phyloP scores from a whole-genome alignment of 306 rosid genomes.

The Gastrolobium bilobum region DNA sequence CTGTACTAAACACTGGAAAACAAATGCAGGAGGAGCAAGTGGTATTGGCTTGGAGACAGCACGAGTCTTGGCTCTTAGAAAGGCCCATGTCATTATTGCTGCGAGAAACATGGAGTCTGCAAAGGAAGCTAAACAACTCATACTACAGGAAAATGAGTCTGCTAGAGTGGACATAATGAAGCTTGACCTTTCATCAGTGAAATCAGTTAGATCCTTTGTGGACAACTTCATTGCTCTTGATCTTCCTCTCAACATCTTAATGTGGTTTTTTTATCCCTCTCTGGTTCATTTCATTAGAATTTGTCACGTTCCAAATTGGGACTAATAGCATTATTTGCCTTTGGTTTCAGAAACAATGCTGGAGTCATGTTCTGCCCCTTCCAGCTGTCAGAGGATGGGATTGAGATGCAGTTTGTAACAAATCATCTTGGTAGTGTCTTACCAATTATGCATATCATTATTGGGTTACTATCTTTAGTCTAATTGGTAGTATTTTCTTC shows the following conservation, averaged over 20 bases:
- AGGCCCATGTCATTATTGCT: conserved; percentile 77
- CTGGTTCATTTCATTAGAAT: neutral
- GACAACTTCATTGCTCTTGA: conserved; percentile 68
- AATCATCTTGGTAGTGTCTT: conserved; percentile 76
- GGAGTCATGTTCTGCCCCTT: conserved; percentile 96
- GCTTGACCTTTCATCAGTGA: conserved; percentile 78
- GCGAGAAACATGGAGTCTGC: conserved; percentile 83
- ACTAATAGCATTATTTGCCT: conserved; percentile 1
- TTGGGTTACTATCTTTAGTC: neutral
- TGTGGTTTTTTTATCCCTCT: conserved; percentile 54
- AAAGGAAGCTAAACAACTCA: conserved; percentile 66
- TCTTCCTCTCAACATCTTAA: conserved; percentile 90
- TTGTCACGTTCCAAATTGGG: neutral
- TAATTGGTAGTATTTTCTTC: conserved; percentile 3
- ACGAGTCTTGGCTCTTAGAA: conserved; percentile 73
- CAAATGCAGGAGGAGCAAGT: conserved; percentile 85
- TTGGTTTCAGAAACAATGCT: conserved; percentile 89
- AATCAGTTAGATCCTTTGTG: conserved; percentile 72
- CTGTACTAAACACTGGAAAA: neutral
- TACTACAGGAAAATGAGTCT: conserved; percentile 52
- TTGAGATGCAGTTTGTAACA: conserved; percentile 91
- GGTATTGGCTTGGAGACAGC: conserved; percentile 95
- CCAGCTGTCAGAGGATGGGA: conserved; percentile 75
- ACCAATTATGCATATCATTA: neutral
- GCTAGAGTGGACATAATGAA: conserved; percentile 72